Evolutionary conservation across 179 eudicot genomes (phyloP).

Genomic region (Vitellaria paradoxa): DNA sequence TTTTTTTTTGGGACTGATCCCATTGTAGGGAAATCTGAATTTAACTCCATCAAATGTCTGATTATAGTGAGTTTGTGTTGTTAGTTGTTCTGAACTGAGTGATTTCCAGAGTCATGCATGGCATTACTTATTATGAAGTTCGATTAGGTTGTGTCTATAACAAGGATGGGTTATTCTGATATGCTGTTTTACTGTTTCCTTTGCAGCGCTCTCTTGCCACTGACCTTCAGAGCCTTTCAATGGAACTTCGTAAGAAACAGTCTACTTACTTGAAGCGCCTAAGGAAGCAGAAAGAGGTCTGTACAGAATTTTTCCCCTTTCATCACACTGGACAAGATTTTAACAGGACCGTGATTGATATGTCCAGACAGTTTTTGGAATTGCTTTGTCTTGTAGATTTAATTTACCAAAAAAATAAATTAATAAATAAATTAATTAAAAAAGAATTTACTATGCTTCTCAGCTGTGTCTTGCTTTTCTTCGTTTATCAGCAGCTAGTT

Average conservation of each 20-base stretch:
- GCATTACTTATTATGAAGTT: neutral
- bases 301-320: neutral
- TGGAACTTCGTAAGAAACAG: constrained; percentile 86
- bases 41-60: neutral
- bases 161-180: constrained; percentile 10
- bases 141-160: neutral
- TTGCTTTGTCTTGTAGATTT: neutral
- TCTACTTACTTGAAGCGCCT: constrained; percentile 84
- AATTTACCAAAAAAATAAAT: no score
- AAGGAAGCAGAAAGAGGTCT: constrained; percentile 78
- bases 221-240: constrained; percentile 81
- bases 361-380: neutral
- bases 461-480: neutral
- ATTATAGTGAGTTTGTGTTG: neutral
- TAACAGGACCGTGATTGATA: neutral
- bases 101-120: neutral
- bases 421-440: neutral
- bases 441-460: neutral
- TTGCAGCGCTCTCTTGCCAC: constrained; percentile 86
- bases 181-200: constrained; percentile 18
- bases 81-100: constrained; percentile 3
- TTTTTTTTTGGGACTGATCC: neutral
- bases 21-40: neutral
- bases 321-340: neutral
- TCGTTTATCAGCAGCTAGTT: constrained; percentile 1